Conservation (phyloP, 164 flowering plant genomes). For the Cinnamomum micranthum region DNA sequence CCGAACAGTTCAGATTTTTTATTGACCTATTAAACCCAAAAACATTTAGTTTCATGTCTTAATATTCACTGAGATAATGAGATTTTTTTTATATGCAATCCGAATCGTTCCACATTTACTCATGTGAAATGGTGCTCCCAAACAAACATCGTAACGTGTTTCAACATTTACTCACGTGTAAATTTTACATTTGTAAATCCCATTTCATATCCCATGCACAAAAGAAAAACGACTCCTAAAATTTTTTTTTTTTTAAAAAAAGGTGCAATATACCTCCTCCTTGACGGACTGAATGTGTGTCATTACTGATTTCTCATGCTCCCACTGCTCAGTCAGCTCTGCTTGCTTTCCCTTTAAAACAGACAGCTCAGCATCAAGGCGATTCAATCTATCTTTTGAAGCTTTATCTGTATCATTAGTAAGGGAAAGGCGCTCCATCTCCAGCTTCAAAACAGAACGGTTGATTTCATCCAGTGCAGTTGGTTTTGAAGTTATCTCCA, state of each 20-base stretch:
- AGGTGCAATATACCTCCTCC: constrained; percentile 62
- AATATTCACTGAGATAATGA: too few relatives aligned
- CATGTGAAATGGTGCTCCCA: too few relatives aligned
- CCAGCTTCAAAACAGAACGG: constrained; percentile 78
- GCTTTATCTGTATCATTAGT: constrained; percentile 86
- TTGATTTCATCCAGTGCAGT: constrained; percentile 89
- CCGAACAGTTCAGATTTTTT: too few relatives aligned
- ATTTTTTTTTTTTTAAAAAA: too few relatives aligned
- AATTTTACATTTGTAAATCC: too few relatives aligned
- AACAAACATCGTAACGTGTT: too few relatives aligned
- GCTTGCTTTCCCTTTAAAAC: constrained; percentile 68
- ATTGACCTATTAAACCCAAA: too few relatives aligned
- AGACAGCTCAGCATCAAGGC: constrained; percentile 77
- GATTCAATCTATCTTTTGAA: constrained; percentile 74
- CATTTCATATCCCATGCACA: too few relatives aligned
- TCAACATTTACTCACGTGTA: too few relatives aligned
- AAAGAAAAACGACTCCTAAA: not conserved
- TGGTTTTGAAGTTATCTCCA: constrained; percentile 96
- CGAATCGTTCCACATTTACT: too few relatives aligned
- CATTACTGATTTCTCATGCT: constrained; percentile 90
- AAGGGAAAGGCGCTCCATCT: constrained; percentile 91
- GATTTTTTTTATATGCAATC: too few relatives aligned
- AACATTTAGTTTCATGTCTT: too few relatives aligned
- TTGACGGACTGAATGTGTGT: constrained; percentile 83
- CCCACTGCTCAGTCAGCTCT: constrained; percentile 86